Evolutionary conservation across 805 yeast genomes (phyloP), one percentile per base, ranked within the genome.

Genomic region (Wickerhamiella sergipiensis): DNA sequence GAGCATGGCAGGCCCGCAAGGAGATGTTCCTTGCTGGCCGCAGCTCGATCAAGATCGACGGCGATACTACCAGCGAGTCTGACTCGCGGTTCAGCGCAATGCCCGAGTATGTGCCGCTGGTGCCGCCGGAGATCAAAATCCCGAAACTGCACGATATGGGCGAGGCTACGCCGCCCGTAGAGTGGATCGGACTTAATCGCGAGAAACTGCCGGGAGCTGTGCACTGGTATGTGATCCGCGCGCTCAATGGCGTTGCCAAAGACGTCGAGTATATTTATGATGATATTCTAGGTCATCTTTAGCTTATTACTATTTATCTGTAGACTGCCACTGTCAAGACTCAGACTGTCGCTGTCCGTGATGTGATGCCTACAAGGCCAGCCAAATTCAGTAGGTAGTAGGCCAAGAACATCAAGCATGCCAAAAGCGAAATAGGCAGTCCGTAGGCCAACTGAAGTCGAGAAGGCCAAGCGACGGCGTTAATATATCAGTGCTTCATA

Each of bases 81-180:
- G 47, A 45, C 23, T 10, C 19, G 24, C 38, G 47, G 12, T 26
- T 29, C 31, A 26, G 36, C 24, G 22, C 17, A 3, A 26, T 29
- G 18, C 47, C 47, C n/a, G 18, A 19, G 39, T 45, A 45, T n/a
- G 36, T 18, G 31, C 78, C 97, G 0, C 61, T 85, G 10, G 79
- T 75, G 38, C 84, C 83, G 10, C 95, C 97, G 0, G 71, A 77
- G 6, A 87, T 92, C 38, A 94, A 85, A 54, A 85, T 92, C 18
- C 97, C 97, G 1, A 90, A 83, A 57, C 71, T 92, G 60, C 80
- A 80, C 60, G 97, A 92, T 61, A 72, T 92, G 59, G 97, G 98
- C 23, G 89, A 83, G 67, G 97, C 97, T 1, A 92, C 98, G 0
- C 98, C 98, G 0, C 98, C 98, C 1, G 68, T 92, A 52, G 98